A percentile compares a stretch with the other conserved stretches of the same genome.
Conservation (phyloP, 768 basidiomycete species). For the Trametes punicea region DNA sequence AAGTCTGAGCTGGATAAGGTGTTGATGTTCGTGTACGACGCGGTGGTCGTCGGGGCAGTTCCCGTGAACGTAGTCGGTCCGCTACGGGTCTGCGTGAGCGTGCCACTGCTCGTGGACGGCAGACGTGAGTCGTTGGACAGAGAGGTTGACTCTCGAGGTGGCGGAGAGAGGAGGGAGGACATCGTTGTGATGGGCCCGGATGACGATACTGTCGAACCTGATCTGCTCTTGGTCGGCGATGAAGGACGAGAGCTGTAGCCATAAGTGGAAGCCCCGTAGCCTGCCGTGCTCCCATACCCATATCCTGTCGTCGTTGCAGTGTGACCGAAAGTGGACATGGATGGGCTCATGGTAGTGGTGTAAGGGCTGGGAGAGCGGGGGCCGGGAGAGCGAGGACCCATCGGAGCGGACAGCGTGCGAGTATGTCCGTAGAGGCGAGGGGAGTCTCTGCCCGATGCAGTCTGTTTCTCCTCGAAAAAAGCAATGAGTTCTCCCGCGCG, state of each 20-base stretch:
- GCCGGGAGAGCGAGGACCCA: conserved; percentile 30
- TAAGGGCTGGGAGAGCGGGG: conserved; percentile 39
- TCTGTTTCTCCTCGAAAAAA: conserved; percentile 59
- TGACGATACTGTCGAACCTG: conserved; percentile 25
- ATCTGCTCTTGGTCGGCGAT: conserved; percentile 45
- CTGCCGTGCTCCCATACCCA: conserved; percentile 35
- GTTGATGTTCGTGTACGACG: conserved; percentile 36
- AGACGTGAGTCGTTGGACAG: conserved; percentile 23
- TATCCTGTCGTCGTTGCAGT: conserved; percentile 32
- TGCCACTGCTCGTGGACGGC: conserved; percentile 32
- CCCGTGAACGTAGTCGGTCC: conserved; percentile 24
- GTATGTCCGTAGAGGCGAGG: conserved; percentile 41
- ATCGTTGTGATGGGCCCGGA: conserved; percentile 25
- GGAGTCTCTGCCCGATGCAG: conserved; percentile 30
- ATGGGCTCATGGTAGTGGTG: conserved; percentile 33
- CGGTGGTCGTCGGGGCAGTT: conserved; percentile 27
- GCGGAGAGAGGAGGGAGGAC: conserved; percentile 49
- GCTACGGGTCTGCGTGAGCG: conserved; percentile 37
- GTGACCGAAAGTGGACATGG: conserved; percentile 37
- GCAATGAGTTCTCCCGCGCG: conserved; percentile 70
- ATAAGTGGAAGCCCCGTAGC: conserved; percentile 34
- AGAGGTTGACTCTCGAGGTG: conserved; percentile 36
- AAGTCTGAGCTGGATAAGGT: conserved; percentile 33
- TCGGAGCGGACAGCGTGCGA: conserved; percentile 47
- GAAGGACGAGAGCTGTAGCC: conserved; percentile 42